Conservation (phyloP, 1,284 basidiomycete species). For the Ceratobasidium papillatum region DNA sequence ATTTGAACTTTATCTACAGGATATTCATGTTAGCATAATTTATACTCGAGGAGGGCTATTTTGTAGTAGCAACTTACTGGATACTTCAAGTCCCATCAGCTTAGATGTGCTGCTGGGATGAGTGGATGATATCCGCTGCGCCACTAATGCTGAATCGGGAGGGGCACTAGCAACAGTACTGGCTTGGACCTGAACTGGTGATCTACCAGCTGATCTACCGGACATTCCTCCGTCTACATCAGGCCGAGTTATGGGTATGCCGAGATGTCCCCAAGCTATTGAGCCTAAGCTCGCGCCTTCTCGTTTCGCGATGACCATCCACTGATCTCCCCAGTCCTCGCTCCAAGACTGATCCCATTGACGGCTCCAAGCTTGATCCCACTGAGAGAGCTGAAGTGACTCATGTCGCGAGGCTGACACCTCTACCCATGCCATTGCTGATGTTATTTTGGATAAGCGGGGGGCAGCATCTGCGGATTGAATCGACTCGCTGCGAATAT, state of each 20-base stretch:
- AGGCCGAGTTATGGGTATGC: background rate
- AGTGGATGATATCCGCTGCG: background rate
- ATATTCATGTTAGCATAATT: no score
- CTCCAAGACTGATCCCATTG: background rate
- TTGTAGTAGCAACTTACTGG: no score
- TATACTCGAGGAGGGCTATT: no score
- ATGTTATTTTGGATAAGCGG: background rate
- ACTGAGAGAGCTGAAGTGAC: background rate
- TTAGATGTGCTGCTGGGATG: no score
- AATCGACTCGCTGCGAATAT: background rate
- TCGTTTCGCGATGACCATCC: no score
- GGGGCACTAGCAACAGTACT: background rate
- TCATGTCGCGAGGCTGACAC: background rate
- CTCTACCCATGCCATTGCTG: background rate
- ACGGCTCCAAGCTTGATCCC: background rate
- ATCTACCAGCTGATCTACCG: slow-evolving; percentile 15
- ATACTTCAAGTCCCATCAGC: no score
- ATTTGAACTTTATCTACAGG: no score
- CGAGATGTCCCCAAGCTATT: background rate
- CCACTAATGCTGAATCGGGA: no score
- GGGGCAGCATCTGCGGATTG: background rate
- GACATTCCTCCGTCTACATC: background rate
- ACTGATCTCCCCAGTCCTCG: background rate
- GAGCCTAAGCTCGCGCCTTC: background rate
- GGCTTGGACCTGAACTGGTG: background rate